Evolutionary conservation across 2,329 filamentous ascomycete species (phyloP).

Genomic region (Verticillium tricorpus): DNA sequence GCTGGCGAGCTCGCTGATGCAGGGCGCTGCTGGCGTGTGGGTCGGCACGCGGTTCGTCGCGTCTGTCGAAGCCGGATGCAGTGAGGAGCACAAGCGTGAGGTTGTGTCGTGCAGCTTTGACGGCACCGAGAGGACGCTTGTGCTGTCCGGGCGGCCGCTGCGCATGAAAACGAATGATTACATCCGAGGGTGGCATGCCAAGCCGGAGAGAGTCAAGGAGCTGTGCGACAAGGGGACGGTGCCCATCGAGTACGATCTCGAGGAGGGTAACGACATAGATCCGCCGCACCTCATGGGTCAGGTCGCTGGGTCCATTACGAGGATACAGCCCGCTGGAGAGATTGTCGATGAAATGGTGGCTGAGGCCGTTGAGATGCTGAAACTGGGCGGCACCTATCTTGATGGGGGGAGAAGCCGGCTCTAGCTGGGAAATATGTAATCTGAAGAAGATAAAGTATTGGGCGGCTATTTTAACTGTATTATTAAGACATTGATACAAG

Average conservation of each 20-base stretch:
- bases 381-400: conserved; percentile 57
- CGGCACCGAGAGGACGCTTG: conserved; percentile 78
- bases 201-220: conserved; percentile 69
- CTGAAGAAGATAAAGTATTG: not conserved
- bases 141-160: conserved; percentile 76
- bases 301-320: conserved; percentile 72
- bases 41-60: conserved; percentile 93
- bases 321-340: conserved; percentile 73
- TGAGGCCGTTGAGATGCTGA: conserved; percentile 67
- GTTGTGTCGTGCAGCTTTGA: conserved; percentile 76
- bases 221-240: conserved; percentile 74
- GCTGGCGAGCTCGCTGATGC: conserved; percentile 77
- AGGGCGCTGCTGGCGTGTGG: conserved; percentile 87
- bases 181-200: conserved; percentile 72
- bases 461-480: not conserved
- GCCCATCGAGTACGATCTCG: conserved; percentile 77
- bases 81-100: conserved; percentile 75
- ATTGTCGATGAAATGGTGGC: conserved; percentile 91
- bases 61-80: conserved; percentile 73
- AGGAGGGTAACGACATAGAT: conserved; percentile 77
- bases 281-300: conserved; percentile 91
- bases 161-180: conserved; percentile 81
- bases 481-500: not conserved
- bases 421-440: conserved; percentile 13
- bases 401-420: conserved; percentile 34